Conservation (phyloP, 2,329 filamentous ascomycete species). For the Mollisia scopiformis region DNA sequence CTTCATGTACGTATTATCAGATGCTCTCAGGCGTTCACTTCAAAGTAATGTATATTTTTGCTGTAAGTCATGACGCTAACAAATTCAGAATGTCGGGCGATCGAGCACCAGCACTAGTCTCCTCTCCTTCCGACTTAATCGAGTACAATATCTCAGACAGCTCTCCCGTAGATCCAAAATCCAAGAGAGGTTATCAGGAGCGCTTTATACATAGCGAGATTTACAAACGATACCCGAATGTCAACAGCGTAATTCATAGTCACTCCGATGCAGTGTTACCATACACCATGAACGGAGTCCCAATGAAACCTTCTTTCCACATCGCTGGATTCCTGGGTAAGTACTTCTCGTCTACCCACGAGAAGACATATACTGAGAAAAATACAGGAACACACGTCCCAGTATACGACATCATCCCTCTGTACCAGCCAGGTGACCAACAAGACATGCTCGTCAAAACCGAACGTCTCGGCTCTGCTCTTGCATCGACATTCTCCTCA, state of each 20-base stretch:
- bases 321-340: conserved; percentile 47
- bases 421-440: conserved; percentile 31
- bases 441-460: conserved; percentile 44
- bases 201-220: conserved; percentile 51
- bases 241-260: conserved; percentile 47
- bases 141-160: conserved; percentile 48
- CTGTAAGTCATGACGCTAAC: not conserved
- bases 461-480: conserved; percentile 37
- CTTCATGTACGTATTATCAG: conserved; percentile 40
- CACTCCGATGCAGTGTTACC: conserved; percentile 47
- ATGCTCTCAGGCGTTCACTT: not conserved
- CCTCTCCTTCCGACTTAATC: conserved; percentile 46
- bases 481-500: conserved; percentile 39
- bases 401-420: conserved; percentile 38
- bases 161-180: conserved; percentile 42
- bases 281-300: conserved; percentile 43
- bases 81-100: conserved; percentile 44
- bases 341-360: not conserved
- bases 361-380: not conserved
- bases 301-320: conserved; percentile 45
- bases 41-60: not conserved
- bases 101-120: conserved; percentile 50
- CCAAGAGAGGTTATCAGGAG: conserved; percentile 45
- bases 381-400: conserved; percentile 30
- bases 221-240: conserved; percentile 43